Percentiles rank a stretch among this genome's conserved stretches.
phyloP scores from a whole-genome alignment of 371 early-diverging fungal species.

The Phascolomyces articulosus region DNA sequence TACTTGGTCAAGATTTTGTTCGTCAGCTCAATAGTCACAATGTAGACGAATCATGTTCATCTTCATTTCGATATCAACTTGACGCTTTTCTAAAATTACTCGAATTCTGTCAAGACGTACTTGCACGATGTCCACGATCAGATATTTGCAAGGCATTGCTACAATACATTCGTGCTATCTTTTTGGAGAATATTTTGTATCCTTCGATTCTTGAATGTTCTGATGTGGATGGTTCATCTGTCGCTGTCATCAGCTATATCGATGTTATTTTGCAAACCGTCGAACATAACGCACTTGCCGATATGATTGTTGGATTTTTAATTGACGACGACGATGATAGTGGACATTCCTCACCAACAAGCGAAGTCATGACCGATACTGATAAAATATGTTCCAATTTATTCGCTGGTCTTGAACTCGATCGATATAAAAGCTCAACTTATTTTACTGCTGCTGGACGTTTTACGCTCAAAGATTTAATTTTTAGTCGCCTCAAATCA shows the following conservation, averaged over 20 bases:
- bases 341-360: conserved; percentile 1
- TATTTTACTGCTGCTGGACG: conserved; percentile 58
- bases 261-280: conserved; percentile 73
- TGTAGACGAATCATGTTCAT: conserved; percentile 48
- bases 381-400: conserved; percentile 13
- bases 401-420: conserved; percentile 28
- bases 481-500: conserved; percentile 71
- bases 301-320: conserved; percentile 69
- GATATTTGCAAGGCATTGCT: conserved; percentile 64
- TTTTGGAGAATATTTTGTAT: conserved; percentile 80
- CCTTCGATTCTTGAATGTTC: conserved; percentile 80
- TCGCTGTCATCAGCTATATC: conserved; percentile 82
- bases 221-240: conserved; percentile 87
- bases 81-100: conserved; percentile 75
- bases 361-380: conserved; percentile 1
- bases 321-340: conserved; percentile 58
- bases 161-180: conserved; percentile 63
- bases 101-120: conserved; percentile 78
- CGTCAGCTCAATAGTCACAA: conserved; percentile 7
- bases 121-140: conserved; percentile 70
- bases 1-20: conserved; percentile 35
- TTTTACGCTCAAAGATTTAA: conserved; percentile 73
- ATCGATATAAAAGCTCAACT: conserved; percentile 30
- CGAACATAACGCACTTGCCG: conserved; percentile 69
- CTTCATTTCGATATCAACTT: conserved; percentile 69